Base-by-base conservation (phyloP, 306 rosid species). In the Prunus campanulata region DNA sequence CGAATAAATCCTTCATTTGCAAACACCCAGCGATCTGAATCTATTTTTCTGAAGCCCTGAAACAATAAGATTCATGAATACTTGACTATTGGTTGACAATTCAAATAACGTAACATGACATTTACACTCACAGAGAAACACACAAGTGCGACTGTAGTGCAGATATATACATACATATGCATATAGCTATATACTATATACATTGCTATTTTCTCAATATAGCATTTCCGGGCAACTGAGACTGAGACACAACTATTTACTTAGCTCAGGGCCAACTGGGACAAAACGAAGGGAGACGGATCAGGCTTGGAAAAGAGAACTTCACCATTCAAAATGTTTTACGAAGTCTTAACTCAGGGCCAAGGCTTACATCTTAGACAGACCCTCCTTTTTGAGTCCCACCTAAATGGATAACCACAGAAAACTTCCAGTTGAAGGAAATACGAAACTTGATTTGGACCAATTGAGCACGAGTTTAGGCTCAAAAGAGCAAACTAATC, bases 31-130 rank as follows among this genome's bases (percentile, higher is more conserved):
- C 82, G 73, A 80, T 96, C 98, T 12, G 93, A 64, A 84, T 96
- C 96, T 71, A 80, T 77, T 85, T 96, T 96, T 88, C 97, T 81
- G 77, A 95, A 95, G n/a, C 99, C 99, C 99, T 96, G 87, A 32
- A 75, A 87, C 50, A 57, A 59, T 24, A 63, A 69, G 72, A 52
- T 78, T 66, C 72, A 74, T 57, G 50, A 65, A 32, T 77, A 27
- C 32, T 61, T 13, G 66, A 24, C 55, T 22, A 65, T 19, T 13
- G 16, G 55, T 60, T 71, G 32, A 39, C 46, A 39, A 63, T 59
- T 32, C 19, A 68, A 72, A 29, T 32, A 47, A 19, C 22, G 22
- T 5, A 76, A 22, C 11, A 16, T 8, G 8, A 11, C 49, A 13
- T 20, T 16, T 19, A 44, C 19, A 24, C 14, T 8, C 10, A 54